These are phyloP conservation scores for Cylindrotheca closterium DNA, from an alignment of 108 stramenopile species.

Conservation along the genomic window DNA sequence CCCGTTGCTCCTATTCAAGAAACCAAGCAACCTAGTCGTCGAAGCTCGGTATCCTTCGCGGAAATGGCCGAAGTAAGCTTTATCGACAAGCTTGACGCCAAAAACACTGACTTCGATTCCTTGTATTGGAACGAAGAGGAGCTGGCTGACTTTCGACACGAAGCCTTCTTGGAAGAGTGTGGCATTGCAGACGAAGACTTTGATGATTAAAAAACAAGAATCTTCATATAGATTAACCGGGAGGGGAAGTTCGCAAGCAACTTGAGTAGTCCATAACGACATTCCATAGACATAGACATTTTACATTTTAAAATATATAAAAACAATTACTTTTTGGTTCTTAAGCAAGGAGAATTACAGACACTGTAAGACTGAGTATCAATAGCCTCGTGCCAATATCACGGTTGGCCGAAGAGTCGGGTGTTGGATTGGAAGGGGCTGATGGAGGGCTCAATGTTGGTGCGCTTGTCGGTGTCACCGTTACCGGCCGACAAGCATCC, in stretches of 20 bases:
- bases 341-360: too few species aligned
- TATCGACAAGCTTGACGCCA: background rate
- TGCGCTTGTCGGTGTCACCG: background rate
- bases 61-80: background rate
- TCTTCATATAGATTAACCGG: background rate
- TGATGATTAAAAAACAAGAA: background rate
- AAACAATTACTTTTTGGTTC: too few species aligned
- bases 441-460: too few species aligned
- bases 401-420: too few species aligned
- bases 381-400: too few species aligned
- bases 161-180: slow-evolving; percentile 27
- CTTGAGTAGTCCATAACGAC: too few species aligned
- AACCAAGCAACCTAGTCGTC: background rate
- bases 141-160: slow-evolving; percentile 20
- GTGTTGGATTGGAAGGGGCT: too few species aligned
- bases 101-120: slow-evolving; percentile 3
- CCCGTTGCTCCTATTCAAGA: background rate
- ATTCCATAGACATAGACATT: too few species aligned
- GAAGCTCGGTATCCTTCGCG: background rate
- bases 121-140: slow-evolving; percentile 15
- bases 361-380: too few species aligned
- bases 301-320: too few species aligned
- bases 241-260: too few species aligned
- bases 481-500: background rate
- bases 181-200: too few species aligned